Percentiles rank a stretch among this genome's conserved stretches.
These are phyloP conservation scores for Tremellales sp. DNA, from an alignment of 1,284 basidiomycete genomes.

Conservation along the genomic window DNA sequence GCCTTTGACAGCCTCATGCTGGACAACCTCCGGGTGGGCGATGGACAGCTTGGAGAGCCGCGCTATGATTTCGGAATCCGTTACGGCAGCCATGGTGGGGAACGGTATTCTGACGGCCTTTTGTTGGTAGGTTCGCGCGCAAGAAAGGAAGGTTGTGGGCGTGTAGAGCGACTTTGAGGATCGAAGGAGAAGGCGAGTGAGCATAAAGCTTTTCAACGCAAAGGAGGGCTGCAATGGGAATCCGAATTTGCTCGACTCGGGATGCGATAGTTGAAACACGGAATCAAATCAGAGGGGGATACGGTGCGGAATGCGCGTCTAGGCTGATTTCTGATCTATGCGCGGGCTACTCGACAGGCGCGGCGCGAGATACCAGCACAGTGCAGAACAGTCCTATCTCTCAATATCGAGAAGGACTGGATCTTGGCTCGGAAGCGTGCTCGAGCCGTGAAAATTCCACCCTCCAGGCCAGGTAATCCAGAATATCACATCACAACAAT, in stretches of 20 bases:
- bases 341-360: too few relatives aligned
- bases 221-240: too few relatives aligned
- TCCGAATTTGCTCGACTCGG: too few relatives aligned
- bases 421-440: too few relatives aligned
- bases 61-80: conserved; percentile 63
- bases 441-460: too few relatives aligned
- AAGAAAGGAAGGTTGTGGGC: background rate
- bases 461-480: background rate
- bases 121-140: background rate
- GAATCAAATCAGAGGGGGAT: too few relatives aligned
- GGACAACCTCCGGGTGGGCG: conserved; percentile 32
- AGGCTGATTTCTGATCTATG: too few relatives aligned
- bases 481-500: conserved; percentile 7
- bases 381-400: too few relatives aligned
- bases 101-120: conserved; percentile 9
- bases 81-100: conserved; percentile 66
- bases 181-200: background rate
- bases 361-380: too few relatives aligned
- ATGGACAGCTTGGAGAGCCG: conserved; percentile 42
- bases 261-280: too few relatives aligned
- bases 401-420: too few relatives aligned
- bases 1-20: conserved; percentile 42
- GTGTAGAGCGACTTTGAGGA: background rate
- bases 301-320: too few relatives aligned
- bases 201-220: background rate